These are phyloP conservation scores for Chloris gayana DNA, from an alignment of 176 grass and related monocot species.

Conservation along the genomic window DNA sequence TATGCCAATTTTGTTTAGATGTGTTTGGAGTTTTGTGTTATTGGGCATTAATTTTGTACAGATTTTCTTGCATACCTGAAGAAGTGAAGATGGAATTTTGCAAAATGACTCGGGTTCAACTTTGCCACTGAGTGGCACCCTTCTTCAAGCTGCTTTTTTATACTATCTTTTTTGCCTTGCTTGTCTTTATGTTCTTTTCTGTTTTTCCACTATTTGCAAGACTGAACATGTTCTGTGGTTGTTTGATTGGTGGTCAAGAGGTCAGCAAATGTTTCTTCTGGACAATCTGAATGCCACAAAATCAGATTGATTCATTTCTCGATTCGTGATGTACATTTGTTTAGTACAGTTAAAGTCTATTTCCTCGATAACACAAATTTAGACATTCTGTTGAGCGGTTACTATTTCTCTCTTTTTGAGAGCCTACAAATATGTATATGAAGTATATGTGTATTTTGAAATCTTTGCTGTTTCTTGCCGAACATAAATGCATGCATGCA, in stretches of 20 bases:
- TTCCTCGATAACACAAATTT: background rate
- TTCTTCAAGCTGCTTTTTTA: background rate
- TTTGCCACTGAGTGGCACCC: background rate
- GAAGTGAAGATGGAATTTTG: background rate
- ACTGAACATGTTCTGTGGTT: background rate
- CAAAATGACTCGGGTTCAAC: background rate
- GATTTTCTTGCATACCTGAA: background rate
- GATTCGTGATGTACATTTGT: background rate
- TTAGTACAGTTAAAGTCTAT: background rate
- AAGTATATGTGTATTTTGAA: background rate
- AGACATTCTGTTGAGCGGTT: background rate
- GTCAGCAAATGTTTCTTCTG: background rate
- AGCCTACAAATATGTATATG: background rate
- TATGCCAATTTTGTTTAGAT: background rate
- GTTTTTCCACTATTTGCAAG: background rate
- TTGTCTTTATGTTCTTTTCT: background rate
- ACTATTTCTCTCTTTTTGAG: background rate
- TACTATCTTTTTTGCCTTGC: background rate
- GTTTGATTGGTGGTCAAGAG: background rate
- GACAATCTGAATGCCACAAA: background rate
- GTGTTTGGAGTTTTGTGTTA: background rate
- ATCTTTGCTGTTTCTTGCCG: conserved; percentile 1
- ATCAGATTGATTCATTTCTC: background rate
- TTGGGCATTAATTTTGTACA: conserved; percentile 4
- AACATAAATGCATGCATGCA: background rate